Evolutionary conservation across 306 rosid species (phyloP), one percentile per base, ranked within the genome.

Genomic region (Quercus aquifolioides): DNA sequence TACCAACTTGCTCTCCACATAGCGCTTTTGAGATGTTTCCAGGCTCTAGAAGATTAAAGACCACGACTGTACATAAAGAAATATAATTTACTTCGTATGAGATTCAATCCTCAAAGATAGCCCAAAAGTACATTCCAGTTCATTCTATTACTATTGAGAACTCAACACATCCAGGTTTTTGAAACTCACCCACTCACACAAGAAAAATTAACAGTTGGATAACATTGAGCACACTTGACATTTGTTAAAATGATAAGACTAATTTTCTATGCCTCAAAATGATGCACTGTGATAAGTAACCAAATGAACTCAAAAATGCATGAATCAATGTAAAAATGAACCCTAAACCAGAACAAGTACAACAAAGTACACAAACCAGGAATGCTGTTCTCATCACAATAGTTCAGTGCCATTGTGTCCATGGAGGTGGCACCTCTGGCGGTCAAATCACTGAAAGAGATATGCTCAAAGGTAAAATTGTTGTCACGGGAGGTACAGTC

Each of bases 1-100:
- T 90, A 67, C 91, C 91, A 26, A 90, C 90, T 79, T 90, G 91
- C 51, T 88, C 91, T 79, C 94, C 94, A 62, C 94, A 90, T 74
- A 90, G 77, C 11, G 94, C 94, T 83, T 84, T 90, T 74, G 94
- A 90, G 72, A 90, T 84, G 83, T 88, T 88, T 78, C 91, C 91
- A n/a, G 91, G 90, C 78, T 88, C 90, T 82, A 86, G 81, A 57
- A 90, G 63, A 86, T 90, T 88, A 57, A 88, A 90, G 77, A 90
- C 88, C 67, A 90, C 90, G 75, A 90, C 94, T 90, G 86, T 9
- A 19, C 72, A 68, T 35, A 19, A 2, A 68, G 38, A 23, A n/a
- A n/a, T 14, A 65, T 30, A 64, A 35, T 15, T 68, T 35, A 68
- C 19, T 68, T 31, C 3, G 52, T 33, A n/a, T 18, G 17, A 11